Conservation (phyloP, 345 rosid species). For the Sisymbrium irio region DNA sequence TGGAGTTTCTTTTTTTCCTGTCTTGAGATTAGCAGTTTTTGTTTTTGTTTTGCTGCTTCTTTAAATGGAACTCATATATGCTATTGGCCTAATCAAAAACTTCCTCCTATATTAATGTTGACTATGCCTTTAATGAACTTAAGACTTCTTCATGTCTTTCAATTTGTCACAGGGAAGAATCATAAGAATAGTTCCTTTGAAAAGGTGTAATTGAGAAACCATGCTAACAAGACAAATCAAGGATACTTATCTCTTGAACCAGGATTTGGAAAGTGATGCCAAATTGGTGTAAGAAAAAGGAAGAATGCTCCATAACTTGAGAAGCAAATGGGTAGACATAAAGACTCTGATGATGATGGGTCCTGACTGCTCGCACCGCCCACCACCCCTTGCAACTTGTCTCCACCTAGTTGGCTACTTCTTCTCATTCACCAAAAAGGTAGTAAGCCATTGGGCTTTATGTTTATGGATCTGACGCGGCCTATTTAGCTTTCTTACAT, state of each 20-base stretch:
- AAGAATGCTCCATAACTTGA: conserved; percentile 25
- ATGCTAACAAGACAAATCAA: neutral
- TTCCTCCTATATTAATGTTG: neutral
- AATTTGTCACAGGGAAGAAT: neutral
- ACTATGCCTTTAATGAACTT: conserved; percentile 3
- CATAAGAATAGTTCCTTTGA: neutral
- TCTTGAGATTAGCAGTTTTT: conserved; percentile 25
- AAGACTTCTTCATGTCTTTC: neutral
- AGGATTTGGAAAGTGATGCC: conserved; percentile 10
- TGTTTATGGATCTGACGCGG: neutral
- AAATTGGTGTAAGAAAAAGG: conserved; percentile 7
- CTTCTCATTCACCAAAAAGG: neutral
- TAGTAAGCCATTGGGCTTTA: neutral
- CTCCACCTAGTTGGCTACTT: conserved; percentile 24
- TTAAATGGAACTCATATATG: neutral
- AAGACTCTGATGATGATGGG: conserved; percentile 30
- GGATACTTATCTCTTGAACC: neutral
- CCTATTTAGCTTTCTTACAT: neutral
- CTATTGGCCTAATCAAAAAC: conserved; percentile 14
- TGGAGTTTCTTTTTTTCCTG: conserved; percentile 18
- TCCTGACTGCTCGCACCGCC: conserved; percentile 30
- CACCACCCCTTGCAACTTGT: conserved; percentile 29
- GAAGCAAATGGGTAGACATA: conserved; percentile 29
- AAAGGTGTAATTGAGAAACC: neutral
- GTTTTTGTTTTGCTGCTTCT: neutral